Evolutionary conservation across 1,139 yeast species (phyloP), one percentile per base, ranked within the genome.

Genomic region (Pichia sp.): DNA sequence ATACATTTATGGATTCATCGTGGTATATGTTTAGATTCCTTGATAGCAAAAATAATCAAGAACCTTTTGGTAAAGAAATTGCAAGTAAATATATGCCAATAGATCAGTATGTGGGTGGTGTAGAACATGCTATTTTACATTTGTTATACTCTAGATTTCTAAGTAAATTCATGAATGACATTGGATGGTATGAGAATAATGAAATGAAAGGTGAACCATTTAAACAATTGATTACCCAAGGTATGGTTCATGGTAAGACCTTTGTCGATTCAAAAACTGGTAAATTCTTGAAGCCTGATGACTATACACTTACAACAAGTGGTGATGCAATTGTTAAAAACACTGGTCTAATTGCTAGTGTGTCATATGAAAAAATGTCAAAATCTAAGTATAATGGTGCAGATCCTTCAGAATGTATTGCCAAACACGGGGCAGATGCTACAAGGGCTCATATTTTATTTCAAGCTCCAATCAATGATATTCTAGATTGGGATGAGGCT

Each of bases 211-310:
- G 86, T 34, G 98, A 92, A 61, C 97, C 98, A 1, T 80, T 92
- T 58, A 76, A 70, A 47, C 78, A 77, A 52, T 70, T 92, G 39
- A 82, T 92, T 1, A 90, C 97, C 1, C 98, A 90, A 63, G 98
- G 98, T 16, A 92, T 92, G 98, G 98, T 92, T 4, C 97, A 90
- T 56, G 97, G 97, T 1, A 80, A 79, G 60, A 92, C 98, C 0
- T 85, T 65, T 57, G 71, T 74, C 13, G 84, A 89, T 56, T 94
- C 96, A 1, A 67, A 65, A 0, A 82, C 76, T 39, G 95, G 92
- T 0, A 70, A 80, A 51, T 90, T 85, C 60, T 69, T 92, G 54
- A 86, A 79, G 56, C 94, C 95, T 0, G 80, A 82, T 1, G 97
- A 92, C 57, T 60, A 82, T 18, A 82, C 77, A 46, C 45, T 66